These are phyloP conservation scores for Cystobasidium ongulense DNA, from an alignment of 768 basidiomycete species.

Conservation along the genomic window DNA sequence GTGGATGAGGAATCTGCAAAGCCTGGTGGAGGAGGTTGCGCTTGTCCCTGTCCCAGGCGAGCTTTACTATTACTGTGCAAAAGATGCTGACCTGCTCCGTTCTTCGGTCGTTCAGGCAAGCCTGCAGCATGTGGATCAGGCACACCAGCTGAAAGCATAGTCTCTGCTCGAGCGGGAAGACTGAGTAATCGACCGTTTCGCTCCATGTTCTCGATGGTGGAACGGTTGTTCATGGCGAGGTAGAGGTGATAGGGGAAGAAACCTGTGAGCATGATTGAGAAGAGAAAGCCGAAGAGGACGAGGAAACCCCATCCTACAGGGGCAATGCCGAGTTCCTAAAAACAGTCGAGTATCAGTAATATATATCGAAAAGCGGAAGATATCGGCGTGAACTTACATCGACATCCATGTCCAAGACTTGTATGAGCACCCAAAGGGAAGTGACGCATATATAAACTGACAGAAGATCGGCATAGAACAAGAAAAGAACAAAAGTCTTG, in stretches of 20 bases:
- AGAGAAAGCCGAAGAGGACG: conserved; percentile 27
- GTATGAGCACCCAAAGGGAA: conserved; percentile 21
- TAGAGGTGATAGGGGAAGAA: conserved; percentile 29
- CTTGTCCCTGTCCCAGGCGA: neutral
- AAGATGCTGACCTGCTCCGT: conserved; percentile 12
- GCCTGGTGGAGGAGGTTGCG: neutral
- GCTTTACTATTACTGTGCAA: neutral
- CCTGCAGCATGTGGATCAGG: neutral
- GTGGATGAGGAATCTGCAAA: neutral
- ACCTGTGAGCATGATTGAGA: conserved; percentile 23
- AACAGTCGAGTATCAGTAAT: neutral
- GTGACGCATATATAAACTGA: neutral
- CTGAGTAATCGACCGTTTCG: conserved; percentile 13
- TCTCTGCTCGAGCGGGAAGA: conserved; percentile 13
- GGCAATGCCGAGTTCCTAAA: conserved; percentile 9
- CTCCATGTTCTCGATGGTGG: conserved; percentile 31
- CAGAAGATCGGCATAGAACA: conserved; percentile 19
- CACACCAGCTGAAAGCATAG: conserved; percentile 10
- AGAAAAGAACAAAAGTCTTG: conserved; percentile 31
- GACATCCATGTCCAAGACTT: conserved; percentile 24
- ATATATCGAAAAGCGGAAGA: neutral
- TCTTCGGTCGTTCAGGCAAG: conserved; percentile 11
- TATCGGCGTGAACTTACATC: neutral
- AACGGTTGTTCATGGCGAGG: conserved; percentile 16
- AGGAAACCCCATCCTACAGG: conserved; percentile 27